A percentile compares a stretch with the other conserved stretches of the same genome.
These are phyloP conservation scores for Porcisia hertigi DNA, from an alignment of 208 protist species.

Conservation along the genomic window DNA sequence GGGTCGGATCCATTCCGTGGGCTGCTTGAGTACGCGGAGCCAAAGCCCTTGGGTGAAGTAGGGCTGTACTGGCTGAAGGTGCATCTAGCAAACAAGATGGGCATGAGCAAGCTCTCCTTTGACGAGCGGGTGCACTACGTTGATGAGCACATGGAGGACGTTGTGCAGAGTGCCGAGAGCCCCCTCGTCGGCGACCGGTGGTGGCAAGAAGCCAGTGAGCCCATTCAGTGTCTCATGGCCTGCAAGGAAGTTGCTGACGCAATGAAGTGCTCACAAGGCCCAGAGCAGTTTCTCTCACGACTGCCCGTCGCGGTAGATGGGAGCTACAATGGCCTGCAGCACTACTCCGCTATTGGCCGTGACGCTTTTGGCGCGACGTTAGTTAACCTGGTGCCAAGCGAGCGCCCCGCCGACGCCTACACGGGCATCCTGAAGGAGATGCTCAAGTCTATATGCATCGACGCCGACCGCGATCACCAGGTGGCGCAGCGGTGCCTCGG, in stretches of 20 bases:
- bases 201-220: conserved; percentile 96
- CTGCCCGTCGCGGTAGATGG: conserved; percentile 97
- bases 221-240: conserved; percentile 95
- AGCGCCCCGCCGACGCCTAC: conserved; percentile 96
- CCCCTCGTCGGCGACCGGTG: conserved; percentile 83
- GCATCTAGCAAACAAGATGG: conserved; percentile 98
- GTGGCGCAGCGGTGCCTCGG: conserved; percentile 88
- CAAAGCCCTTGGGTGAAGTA: conserved; percentile 90
- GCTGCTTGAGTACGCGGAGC: conserved; percentile 95
- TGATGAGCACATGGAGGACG: conserved; percentile 92
- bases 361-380: conserved; percentile 94
- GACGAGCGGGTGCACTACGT: conserved; percentile 94
- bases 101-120: conserved; percentile 96
- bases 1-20: conserved; percentile 94
- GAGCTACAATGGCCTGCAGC: conserved; percentile 98
- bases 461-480: conserved; percentile 79
- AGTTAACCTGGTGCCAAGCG: conserved; percentile 95
- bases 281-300: conserved; percentile 86
- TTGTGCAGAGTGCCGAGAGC: conserved; percentile 81
- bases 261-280: conserved; percentile 86
- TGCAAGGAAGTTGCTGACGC: conserved; percentile 95
- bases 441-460: conserved; percentile 78
- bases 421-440: conserved; percentile 95
- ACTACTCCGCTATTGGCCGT: conserved; percentile 98
- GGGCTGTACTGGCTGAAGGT: conserved; percentile 98